Evolutionary conservation across 2,329 filamentous ascomycete species (phyloP), one percentile per base, ranked within the genome.

Genomic region (Aspergillus arachidicola): DNA sequence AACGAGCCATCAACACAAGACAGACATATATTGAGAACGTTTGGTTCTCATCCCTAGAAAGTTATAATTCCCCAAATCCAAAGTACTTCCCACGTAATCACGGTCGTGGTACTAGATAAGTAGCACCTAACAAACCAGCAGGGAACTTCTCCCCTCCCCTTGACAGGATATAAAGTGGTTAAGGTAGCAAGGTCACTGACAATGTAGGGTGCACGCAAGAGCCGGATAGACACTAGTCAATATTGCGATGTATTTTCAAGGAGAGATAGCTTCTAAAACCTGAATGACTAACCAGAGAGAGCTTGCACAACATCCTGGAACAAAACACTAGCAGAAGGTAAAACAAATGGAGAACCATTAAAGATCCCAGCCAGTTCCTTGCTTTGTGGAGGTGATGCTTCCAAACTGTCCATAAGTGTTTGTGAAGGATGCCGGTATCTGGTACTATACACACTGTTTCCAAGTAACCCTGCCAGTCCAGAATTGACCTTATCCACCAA

Each of bases 221-320:
- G 16, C 19, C 11, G n/a, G 16, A 4, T 23, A 30, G 14, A 51
- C 32, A 32, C 28, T n/a, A 26, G 23, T 48, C 21, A 28, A 48
- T 5, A 50, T n/a, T 7, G 48, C n/a, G 21, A 11, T 32, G 28
- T 10, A 48, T 48, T 48, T 16, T 12, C 6, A 26, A 16, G 19
- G 3, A n/a, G 30, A 23, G 23, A 19, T 14, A 30, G 14, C n/a
- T 30, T n/a, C 5, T 19, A 50, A 16, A 19, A 51, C 7, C 19
- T 51, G 2, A n/a, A 32, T 11, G 14, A 32, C 28, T 51, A 51
- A 11, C 14, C 16, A 51, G 48, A 21, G 16, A 51, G 26, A 34
- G 48, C 67, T 50, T 76, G 72, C 57, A 80, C 75, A 51, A 80
- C 76, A 51, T 76, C 75, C 56, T 72, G 73, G 61, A 80, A 80